A percentile compares a stretch with the other conserved stretches of the same genome.
phyloP scores from a whole-genome alignment of 1,284 basidiomycete species.

The Boletus smithii region DNA sequence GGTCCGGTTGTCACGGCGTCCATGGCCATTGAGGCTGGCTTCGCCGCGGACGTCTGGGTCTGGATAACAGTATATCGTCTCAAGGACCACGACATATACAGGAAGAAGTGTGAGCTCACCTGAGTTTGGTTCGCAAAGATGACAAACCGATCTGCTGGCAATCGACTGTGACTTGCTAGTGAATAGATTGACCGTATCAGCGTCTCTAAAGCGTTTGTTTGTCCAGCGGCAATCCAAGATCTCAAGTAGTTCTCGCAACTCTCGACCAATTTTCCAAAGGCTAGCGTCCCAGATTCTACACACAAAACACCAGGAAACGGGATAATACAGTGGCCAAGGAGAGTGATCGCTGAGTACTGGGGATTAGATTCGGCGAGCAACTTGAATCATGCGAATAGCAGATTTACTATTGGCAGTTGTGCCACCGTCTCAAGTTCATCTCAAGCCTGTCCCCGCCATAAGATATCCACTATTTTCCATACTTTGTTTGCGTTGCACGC shows the following conservation, averaged over 20 bases:
- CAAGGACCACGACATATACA: neutral
- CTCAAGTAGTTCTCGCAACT: no score
- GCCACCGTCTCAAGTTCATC: neutral
- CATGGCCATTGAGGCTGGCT: no score
- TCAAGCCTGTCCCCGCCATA: neutral
- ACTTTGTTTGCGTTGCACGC: neutral
- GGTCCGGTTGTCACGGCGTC: slow-evolving; percentile 3
- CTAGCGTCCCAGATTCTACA: no score
- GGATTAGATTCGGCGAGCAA: neutral
- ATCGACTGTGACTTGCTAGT: no score
- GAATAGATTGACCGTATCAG: no score
- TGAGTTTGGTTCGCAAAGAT: no score
- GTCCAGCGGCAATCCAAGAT: neutral
- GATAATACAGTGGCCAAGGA: no score
- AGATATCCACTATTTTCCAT: neutral
- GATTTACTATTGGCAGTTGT: no score
- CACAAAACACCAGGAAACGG: neutral
- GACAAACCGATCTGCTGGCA: no score
- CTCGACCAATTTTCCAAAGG: neutral
- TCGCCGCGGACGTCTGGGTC: slow-evolving; percentile 2
- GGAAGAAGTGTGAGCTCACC: no score
- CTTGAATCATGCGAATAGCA: neutral
- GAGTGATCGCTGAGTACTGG: neutral
- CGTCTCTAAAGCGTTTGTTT: no score
- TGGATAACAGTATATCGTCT: neutral